Conservation (phyloP, 129 eudicot genomes). For the Scalesia atractyloides region DNA sequence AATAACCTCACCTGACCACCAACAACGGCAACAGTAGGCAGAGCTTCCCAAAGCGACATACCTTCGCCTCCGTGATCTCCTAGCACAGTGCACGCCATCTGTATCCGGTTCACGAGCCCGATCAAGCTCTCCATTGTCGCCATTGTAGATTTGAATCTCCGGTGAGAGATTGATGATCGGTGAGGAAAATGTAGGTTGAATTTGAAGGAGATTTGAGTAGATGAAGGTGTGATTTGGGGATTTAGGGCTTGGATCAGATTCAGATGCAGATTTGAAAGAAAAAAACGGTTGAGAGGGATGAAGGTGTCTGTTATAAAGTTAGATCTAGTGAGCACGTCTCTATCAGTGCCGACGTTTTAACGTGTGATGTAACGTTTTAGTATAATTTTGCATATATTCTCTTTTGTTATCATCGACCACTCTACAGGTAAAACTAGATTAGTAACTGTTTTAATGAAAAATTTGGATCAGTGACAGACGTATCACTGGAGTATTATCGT, state of each 20-base stretch:
- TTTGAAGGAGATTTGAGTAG: slow-evolving; percentile 6
- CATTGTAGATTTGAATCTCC: slow-evolving; percentile 34
- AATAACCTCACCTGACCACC: slow-evolving; percentile 81
- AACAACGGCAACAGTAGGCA: slow-evolving; percentile 97
- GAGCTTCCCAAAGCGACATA: slow-evolving; percentile 99
- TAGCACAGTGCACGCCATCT: slow-evolving; percentile 86
- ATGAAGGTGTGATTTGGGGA: slow-evolving; percentile 8
- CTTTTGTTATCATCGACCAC: no score
- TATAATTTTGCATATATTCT: background rate
- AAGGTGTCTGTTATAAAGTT: slow-evolving; percentile 34
- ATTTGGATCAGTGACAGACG: no score
- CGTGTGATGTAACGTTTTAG: background rate
- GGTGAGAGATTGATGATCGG: background rate
- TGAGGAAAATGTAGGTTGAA: slow-evolving; percentile 27
- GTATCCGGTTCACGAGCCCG: slow-evolving; percentile 89
- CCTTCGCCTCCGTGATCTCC: slow-evolving; percentile 99
- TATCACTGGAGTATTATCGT: no score
- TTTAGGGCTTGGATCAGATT: slow-evolving; percentile 25
- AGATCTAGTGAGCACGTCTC: slow-evolving; percentile 26
- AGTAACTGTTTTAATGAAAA: no score
- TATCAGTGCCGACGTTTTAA: slow-evolving; percentile 21
- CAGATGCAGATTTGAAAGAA: slow-evolving; percentile 34
- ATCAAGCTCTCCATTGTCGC: slow-evolving; percentile 87
- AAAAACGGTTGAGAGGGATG: slow-evolving; percentile 38
- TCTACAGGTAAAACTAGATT: no score